A percentile compares a stretch with the other conserved stretches of the same genome.
Conservation (phyloP, 2,329 filamentous ascomycete species). For the Remersonia thermophila region DNA sequence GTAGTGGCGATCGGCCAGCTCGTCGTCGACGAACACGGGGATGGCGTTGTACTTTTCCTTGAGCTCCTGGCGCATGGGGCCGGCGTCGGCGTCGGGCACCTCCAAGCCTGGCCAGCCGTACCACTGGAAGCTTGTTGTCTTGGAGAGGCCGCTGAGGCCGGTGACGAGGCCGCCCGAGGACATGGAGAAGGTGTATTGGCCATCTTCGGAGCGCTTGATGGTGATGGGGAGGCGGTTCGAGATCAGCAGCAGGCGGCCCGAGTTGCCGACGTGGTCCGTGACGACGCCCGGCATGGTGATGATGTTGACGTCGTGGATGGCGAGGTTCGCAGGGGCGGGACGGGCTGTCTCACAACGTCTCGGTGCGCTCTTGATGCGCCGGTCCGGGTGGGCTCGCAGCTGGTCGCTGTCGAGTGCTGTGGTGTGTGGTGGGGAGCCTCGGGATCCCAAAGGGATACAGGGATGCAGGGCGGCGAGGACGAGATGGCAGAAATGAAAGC, state of each 20-base stretch:
- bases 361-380: too few species aligned
- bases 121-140: slow-evolving; percentile 93
- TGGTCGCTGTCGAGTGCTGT: too few species aligned
- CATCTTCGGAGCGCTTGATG: slow-evolving; percentile 86
- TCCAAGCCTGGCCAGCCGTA: slow-evolving; percentile 96
- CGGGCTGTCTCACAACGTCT: not conserved
- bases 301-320: not conserved
- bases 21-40: slow-evolving; percentile 86
- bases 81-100: slow-evolving; percentile 72
- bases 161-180: slow-evolving; percentile 93
- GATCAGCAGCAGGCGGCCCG: slow-evolving; percentile 60
- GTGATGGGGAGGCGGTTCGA: slow-evolving; percentile 95
- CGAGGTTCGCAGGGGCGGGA: not conserved
- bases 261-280: slow-evolving; percentile 8
- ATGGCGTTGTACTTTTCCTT: slow-evolving; percentile 81
- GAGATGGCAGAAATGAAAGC: too few species aligned
- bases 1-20: slow-evolving; percentile 89
- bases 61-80: slow-evolving; percentile 60
- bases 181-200: slow-evolving; percentile 88
- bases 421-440: too few species aligned
- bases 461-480: too few species aligned
- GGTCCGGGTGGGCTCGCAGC: too few species aligned
- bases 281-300: slow-evolving; percentile 14
- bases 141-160: slow-evolving; percentile 79
- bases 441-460: too few species aligned